These are phyloP conservation scores for Sugiyamaella pinicola DNA, from an alignment of 1,139 yeast species.

Conservation along the genomic window DNA sequence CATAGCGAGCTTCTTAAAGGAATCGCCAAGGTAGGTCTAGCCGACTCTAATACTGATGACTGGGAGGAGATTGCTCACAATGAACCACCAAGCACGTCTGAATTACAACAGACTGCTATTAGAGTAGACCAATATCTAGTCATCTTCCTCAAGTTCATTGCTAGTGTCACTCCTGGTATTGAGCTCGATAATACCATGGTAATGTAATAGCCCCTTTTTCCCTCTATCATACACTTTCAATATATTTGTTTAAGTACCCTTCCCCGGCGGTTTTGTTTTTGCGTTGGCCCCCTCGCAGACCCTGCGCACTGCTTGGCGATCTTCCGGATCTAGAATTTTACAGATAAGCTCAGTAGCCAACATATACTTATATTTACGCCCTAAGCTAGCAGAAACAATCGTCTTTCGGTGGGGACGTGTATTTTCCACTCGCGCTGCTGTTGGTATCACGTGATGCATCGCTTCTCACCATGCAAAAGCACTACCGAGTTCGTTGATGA, in stretches of 20 bases:
- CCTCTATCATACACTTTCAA: too few species aligned
- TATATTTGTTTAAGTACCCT: background rate
- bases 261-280: background rate
- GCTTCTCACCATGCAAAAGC: too few species aligned
- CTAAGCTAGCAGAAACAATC: too few species aligned
- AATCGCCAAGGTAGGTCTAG: conserved; percentile 49
- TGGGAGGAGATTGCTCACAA: conserved; percentile 42
- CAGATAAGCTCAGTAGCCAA: too few species aligned
- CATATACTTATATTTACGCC: too few species aligned
- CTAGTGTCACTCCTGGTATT: conserved; percentile 96
- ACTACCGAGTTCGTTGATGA: too few species aligned
- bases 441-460: background rate
- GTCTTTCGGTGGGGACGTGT: too few species aligned
- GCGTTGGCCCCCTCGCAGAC: too few species aligned
- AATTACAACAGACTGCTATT: conserved; percentile 52
- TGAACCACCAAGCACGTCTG: conserved; percentile 26
- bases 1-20: conserved; percentile 43
- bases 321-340: too few species aligned
- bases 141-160: conserved; percentile 86
- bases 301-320: too few species aligned
- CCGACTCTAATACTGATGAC: conserved; percentile 44
- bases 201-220: conserved; percentile 1
- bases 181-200: conserved; percentile 94
- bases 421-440: too few species aligned
- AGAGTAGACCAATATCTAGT: conserved; percentile 90